Evolutionary conservation across 208 protist species (phyloP).

Genomic region (Herpetomonas samuelpessoai): DNA sequence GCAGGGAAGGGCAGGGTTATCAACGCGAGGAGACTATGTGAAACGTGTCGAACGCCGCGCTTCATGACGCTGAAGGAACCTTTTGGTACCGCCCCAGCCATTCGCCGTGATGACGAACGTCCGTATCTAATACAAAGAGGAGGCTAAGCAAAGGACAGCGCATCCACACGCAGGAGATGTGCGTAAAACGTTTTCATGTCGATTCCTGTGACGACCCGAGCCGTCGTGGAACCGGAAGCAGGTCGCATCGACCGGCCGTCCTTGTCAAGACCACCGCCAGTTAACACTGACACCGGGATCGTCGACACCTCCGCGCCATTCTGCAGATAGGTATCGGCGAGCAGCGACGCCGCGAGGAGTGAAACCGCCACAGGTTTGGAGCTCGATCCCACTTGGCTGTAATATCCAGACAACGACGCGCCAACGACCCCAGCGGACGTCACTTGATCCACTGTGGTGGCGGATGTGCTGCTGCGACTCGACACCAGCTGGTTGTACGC

Average conservation of each 20-base stretch:
- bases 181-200: constrained; percentile 28
- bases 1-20: too few relatives aligned
- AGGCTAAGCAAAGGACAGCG: neutral
- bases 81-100: too few relatives aligned
- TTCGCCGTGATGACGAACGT: too few relatives aligned
- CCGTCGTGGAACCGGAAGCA: constrained; percentile 5
- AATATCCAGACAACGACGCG: constrained; percentile 29
- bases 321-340: constrained; percentile 37
- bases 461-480: neutral
- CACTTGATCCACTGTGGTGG: neutral
- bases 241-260: constrained; percentile 38
- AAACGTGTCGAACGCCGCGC: too few relatives aligned
- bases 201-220: constrained; percentile 37
- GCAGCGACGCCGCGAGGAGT: constrained; percentile 23
- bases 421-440: constrained; percentile 15
- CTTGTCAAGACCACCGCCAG: constrained; percentile 9
- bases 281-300: constrained; percentile 31
- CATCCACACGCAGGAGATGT: constrained; percentile 25
- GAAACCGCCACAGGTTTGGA: constrained; percentile 18
- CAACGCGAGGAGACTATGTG: too few relatives aligned
- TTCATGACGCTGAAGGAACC: too few relatives aligned
- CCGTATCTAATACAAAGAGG: neutral
- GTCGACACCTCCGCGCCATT: constrained; percentile 22
- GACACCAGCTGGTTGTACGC: constrained; percentile 37
- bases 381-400: constrained; percentile 13